Evolutionary conservation across 352 stramenopile genomes (phyloP).

Genomic region (Globisporangium nunn): DNA sequence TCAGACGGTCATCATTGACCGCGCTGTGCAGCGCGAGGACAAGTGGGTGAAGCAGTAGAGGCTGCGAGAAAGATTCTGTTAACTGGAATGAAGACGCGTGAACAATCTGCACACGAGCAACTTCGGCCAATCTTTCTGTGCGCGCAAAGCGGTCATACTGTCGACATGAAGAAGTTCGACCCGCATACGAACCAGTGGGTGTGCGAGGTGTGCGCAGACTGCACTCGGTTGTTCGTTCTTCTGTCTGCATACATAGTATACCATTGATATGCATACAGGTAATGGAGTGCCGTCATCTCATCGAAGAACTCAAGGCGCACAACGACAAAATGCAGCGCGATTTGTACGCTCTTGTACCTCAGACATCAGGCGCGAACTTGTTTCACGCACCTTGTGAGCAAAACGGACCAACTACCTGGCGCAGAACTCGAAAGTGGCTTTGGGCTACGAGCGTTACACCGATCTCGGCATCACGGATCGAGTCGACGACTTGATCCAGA

Average conservation of each 20-base stretch:
- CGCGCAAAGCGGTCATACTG: slow-evolving; percentile 17
- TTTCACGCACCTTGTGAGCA: background rate
- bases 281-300: slow-evolving; percentile 36
- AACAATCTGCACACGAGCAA: background rate
- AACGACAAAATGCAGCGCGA: slow-evolving; percentile 62
- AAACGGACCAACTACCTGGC: background rate
- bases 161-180: slow-evolving; percentile 45
- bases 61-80: background rate
- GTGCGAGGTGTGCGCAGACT: slow-evolving; percentile 30
- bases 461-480: slow-evolving; percentile 46
- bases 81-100: too few species aligned
- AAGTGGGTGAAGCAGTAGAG: slow-evolving; percentile 31
- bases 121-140: slow-evolving; percentile 22
- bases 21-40: slow-evolving; percentile 56
- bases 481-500: slow-evolving; percentile 55
- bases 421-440: slow-evolving; percentile 51
- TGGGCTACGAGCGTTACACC: slow-evolving; percentile 54
- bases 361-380: too few species aligned
- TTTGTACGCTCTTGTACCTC: slow-evolving; percentile 33
- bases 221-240: too few species aligned
- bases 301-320: slow-evolving; percentile 45
- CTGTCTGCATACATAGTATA: background rate
- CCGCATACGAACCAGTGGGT: slow-evolving; percentile 51
- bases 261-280: slow-evolving; percentile 17
- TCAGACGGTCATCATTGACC: slow-evolving; percentile 78